Percentiles rank a stretch among this genome's conserved stretches.
phyloP scores from a whole-genome alignment of 257 asterid species.

The Solanum gracilifrons region DNA sequence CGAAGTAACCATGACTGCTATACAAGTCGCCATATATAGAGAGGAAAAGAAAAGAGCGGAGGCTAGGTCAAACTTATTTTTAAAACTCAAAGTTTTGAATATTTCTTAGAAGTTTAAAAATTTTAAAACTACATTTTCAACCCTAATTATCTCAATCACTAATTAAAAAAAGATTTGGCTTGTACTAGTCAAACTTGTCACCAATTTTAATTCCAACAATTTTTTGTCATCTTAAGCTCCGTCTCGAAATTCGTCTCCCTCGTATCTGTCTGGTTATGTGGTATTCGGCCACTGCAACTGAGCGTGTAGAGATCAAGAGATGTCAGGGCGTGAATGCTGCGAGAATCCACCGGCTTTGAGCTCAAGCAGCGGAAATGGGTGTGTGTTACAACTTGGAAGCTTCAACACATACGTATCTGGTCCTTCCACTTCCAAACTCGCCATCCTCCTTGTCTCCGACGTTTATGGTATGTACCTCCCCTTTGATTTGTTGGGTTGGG shows the following conservation, averaged over 20 bases:
- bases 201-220: not conserved
- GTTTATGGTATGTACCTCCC: slow-evolving; percentile 21
- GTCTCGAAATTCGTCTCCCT: not conserved
- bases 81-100: too few species aligned
- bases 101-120: too few species aligned
- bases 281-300: not conserved
- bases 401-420: slow-evolving; percentile 34
- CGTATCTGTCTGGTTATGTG: not conserved
- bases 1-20: too few species aligned
- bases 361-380: slow-evolving; percentile 36
- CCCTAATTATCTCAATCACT: too few species aligned
- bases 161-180: not conserved
- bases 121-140: too few species aligned
- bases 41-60: not conserved
- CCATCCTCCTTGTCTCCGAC: slow-evolving; percentile 43
- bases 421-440: slow-evolving; percentile 30
- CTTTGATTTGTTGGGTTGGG: not conserved
- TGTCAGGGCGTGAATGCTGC: slow-evolving; percentile 51
- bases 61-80: not conserved
- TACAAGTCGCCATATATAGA: not conserved
- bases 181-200: not conserved
- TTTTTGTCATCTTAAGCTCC: not conserved
- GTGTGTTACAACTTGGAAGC: slow-evolving; percentile 32
- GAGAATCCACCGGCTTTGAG: slow-evolving; percentile 44
- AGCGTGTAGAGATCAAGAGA: not conserved